A percentile compares a stretch with the other conserved stretches of the same genome.
These are phyloP conservation scores for Quercus parvula DNA, from an alignment of 306 rosid species.

Conservation along the genomic window DNA sequence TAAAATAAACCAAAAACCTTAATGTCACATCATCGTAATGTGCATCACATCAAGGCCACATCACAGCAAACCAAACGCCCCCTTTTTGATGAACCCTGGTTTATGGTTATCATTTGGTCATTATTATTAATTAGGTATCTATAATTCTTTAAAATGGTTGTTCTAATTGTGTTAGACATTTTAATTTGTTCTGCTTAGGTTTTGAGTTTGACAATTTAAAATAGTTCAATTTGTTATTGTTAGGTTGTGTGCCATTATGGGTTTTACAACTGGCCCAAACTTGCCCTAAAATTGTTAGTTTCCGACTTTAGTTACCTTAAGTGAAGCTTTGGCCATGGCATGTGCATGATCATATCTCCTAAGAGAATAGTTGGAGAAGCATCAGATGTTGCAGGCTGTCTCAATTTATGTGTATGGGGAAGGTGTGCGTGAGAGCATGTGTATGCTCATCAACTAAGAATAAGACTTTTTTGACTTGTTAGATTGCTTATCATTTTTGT, in stretches of 20 bases:
- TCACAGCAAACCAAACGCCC: too few relatives aligned
- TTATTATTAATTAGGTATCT: neutral
- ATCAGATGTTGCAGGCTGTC: neutral
- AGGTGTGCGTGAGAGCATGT: neutral
- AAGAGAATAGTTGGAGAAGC: neutral
- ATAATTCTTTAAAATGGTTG: neutral
- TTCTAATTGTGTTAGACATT: neutral
- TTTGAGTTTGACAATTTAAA: neutral
- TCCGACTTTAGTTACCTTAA: neutral
- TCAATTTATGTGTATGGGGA: neutral
- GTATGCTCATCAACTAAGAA: neutral
- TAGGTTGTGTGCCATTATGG: neutral
- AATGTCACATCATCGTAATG: too few relatives aligned
- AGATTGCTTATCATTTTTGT: neutral
- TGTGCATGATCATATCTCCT: neutral
- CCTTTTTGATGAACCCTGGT: too few relatives aligned
- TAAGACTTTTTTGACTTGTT: neutral
- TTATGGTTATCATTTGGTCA: too few relatives aligned
- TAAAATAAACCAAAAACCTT: too few relatives aligned
- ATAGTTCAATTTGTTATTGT: neutral
- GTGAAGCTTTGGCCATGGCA: neutral
- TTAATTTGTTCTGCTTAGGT: neutral
- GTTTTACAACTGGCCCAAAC: too few relatives aligned
- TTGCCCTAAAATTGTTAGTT: neutral
- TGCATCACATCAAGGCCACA: too few relatives aligned